Evolutionary conservation across 176 grass and related monocot genomes (phyloP), one percentile per base, ranked within the genome.

Genomic region (Panicum miliaceum): DNA sequence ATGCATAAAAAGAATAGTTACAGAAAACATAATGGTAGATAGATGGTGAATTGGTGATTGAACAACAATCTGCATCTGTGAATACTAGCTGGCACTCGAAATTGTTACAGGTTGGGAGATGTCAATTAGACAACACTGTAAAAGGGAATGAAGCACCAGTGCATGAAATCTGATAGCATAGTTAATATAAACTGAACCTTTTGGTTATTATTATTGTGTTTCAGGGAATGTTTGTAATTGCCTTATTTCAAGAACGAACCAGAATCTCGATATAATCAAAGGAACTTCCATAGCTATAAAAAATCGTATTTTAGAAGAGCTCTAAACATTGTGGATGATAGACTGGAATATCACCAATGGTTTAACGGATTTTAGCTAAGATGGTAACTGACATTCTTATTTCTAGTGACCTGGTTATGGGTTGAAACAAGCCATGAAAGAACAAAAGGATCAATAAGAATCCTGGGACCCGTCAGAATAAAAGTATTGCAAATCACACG

Each of bases 391-490:
- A 15, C n/a, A 47, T 11, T 11, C 45, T 47, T 9, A 12, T 45
- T 11, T 34, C 15, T 4, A 3, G 16, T 29, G 63, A 20, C 8
- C 37, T 12, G 14, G 11, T 41, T 61, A 36, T 25, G 47, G 62
- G n/a, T 53, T 12, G n/a, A 75, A 77, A 77, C 43, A 52, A 54
- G 75, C 10, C 48, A 66, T 52, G 3, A 57, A 82, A 69, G 20
- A 59, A 22, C 40, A 57, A 27, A 68, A 14, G 0, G 52, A 70
- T 22, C 29, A 37, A 12, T 48, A 36, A 70, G 34, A 27, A 32
- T 32, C 42, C n/a, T 11, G 0, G 6, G 3, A 4, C 29, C 61
- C 19, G 3, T 79, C 26, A 79, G 19, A 76, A 64, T 25, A 65
- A 51, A 79, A 20, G 42, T 2, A 79, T 5, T 67, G 18, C 32